Percentiles rank a stretch among this genome's conserved stretches.
Conservation (phyloP, 1,284 basidiomycete species). For the Boletus coffeatus region DNA sequence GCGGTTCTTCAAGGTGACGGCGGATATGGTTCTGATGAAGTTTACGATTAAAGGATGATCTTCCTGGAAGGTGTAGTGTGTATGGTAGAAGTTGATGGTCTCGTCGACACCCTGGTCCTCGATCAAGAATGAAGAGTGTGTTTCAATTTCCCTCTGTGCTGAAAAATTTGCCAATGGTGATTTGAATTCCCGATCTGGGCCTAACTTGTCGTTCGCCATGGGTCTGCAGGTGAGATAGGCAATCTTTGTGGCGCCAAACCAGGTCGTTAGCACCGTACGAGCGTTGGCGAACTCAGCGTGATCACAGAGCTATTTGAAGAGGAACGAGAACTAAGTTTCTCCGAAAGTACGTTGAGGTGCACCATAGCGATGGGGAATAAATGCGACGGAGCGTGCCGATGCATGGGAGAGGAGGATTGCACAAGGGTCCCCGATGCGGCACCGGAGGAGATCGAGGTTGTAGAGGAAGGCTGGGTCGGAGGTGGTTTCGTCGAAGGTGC, state of each 20-base stretch:
- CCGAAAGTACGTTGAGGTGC: conserved; percentile 36
- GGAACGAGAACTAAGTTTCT: conserved; percentile 48
- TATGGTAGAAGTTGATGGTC: too few species aligned
- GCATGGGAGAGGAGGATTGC: conserved; percentile 27
- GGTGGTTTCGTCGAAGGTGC: too few species aligned
- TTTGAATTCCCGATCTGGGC: conserved; percentile 74
- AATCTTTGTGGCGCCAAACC: conserved; percentile 17
- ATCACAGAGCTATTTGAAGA: conserved; percentile 46
- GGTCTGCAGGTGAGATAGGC: conserved; percentile 12
- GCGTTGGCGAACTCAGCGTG: conserved; percentile 35
- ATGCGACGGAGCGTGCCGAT: conserved; percentile 38
- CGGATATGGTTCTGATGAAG: too few species aligned
- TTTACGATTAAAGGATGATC: too few species aligned
- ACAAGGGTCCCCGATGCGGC: too few species aligned
- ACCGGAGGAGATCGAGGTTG: too few species aligned
- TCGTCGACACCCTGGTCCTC: too few species aligned
- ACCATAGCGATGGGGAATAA: conserved; percentile 29
- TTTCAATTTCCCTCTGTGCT: too few species aligned
- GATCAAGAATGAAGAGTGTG: too few species aligned
- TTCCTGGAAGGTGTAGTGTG: too few species aligned
- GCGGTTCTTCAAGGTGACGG: too few species aligned
- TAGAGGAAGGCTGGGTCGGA: too few species aligned
- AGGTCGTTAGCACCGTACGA: conserved; percentile 22
- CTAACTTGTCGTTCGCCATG: conserved; percentile 31
- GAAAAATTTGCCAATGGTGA: conserved; percentile 87